A percentile compares a stretch with the other conserved stretches of the same genome.
Evolutionary conservation across 768 basidiomycete species (phyloP).

Genomic region (Pleurotus tuber-regium): DNA sequence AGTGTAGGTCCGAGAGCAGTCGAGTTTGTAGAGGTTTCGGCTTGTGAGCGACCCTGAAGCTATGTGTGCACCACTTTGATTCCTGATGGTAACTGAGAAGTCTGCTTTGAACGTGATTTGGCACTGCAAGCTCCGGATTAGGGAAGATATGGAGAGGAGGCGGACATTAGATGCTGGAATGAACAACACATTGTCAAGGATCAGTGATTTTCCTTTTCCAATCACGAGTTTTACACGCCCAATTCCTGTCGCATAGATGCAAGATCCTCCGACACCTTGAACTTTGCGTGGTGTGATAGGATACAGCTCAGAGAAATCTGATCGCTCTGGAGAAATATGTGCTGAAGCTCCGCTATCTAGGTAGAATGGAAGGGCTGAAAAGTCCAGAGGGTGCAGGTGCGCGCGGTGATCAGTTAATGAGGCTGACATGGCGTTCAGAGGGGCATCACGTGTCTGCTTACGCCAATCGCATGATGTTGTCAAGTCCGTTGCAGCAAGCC

Average conservation of each 20-base stretch:
- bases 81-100: background rate
- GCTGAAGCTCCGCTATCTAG: conserved; percentile 13
- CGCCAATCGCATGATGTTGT: background rate
- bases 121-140: background rate
- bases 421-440: background rate
- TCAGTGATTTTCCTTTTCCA: conserved; percentile 9
- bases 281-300: conserved; percentile 11
- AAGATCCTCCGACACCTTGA: conserved; percentile 15
- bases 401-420: background rate
- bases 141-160: conserved; percentile 19
- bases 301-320: conserved; percentile 14
- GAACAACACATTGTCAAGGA: conserved; percentile 14
- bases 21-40: conserved; percentile 11
- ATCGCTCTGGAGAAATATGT: conserved; percentile 13
- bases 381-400: background rate
- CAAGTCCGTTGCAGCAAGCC: background rate
- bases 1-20: background rate
- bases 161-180: conserved; percentile 16
- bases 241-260: conserved; percentile 16
- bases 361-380: background rate
- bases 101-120: conserved; percentile 6
- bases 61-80: background rate
- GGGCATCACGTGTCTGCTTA: background rate
- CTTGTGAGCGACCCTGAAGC: conserved; percentile 7
- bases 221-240: conserved; percentile 16